Base-by-base conservation (phyloP, 106 monocot genomes). In the Dendrobium huoshanense region DNA sequence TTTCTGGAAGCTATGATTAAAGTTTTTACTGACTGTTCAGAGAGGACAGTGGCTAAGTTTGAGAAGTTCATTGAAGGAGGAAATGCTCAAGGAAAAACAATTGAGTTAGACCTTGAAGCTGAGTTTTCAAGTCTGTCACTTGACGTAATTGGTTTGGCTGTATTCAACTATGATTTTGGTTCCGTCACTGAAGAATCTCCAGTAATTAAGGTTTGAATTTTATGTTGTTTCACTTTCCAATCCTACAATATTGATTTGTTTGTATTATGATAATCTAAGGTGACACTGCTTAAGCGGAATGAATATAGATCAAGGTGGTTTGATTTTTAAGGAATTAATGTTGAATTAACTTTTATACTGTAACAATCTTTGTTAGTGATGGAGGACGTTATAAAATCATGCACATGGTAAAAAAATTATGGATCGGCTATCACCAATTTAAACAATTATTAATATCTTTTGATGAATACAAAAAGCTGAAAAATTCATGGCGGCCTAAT, bases 101-200 rank as follows among this genome's bases (percentile, higher is more conserved):
- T 93, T 54, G 95, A 95, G 77, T 68, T 99, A 74, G 98, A 99
- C 82, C 89, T 99, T 54, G 98, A 99, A 91, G 94, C 98, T 47
- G 98, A 99, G 80, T 99, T 99, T 87, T 99, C 95, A 80, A 95
- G 85, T 90, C 77, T 99, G 82, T 95, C 98, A 41, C 98, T 99
- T 55, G 98, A 99, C 61, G 91, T 95, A 61, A 99, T 99, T 85
- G 98, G 98, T 16, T 78, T 95, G 79, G 98, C 88, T 80, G 91
- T 99, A n/a, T 99, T 99, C 80, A 99, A 99, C 86, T 93, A 91
- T 85, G 98, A 99, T 83, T 95, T 99, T 81, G 95, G 93, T 33
- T 99, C 98, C 40, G 88, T 99, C 33, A 93, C 98, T 42, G 91
- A 85, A 79, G 98, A 99, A 87, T 99, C 98, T 84, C 98, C 98